Conservation (phyloP, 805 yeast genomes). For the Ogataea minuta region DNA sequence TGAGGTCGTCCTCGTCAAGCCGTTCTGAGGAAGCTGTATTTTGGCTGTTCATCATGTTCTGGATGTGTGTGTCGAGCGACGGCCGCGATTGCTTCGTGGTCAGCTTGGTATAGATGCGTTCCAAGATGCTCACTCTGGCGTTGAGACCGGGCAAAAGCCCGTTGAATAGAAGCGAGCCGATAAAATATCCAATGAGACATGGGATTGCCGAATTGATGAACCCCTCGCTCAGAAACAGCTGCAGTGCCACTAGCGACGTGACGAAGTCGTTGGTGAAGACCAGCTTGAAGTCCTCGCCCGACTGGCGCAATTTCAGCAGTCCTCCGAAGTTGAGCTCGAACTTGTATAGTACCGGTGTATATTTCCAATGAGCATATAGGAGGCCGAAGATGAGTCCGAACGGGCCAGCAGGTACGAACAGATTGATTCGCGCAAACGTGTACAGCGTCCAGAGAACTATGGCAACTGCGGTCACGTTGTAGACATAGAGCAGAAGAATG, state of each 20-base stretch:
- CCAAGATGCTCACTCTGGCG: slow-evolving; percentile 24
- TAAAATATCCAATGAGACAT: slow-evolving; percentile 41
- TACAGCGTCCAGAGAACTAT: slow-evolving; percentile 33
- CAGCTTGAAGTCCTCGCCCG: slow-evolving; percentile 23
- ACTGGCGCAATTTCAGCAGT: slow-evolving; percentile 15
- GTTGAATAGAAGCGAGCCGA: slow-evolving; percentile 43
- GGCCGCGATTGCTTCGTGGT: slow-evolving; percentile 8
- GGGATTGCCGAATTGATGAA: slow-evolving; percentile 36
- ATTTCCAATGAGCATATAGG: slow-evolving; percentile 39
- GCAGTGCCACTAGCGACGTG: slow-evolving; percentile 29
- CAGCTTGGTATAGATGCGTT: slow-evolving; percentile 17
- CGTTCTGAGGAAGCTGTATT: slow-evolving; percentile 4
- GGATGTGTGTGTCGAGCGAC: slow-evolving; percentile 15
- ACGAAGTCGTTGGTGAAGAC: slow-evolving; percentile 35
- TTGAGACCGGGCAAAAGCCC: slow-evolving; percentile 44
- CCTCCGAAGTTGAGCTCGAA: slow-evolving; percentile 37
- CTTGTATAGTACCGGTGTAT: slow-evolving; percentile 41
- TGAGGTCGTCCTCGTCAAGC: slow-evolving; percentile 28
- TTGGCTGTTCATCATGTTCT: slow-evolving; percentile 14
- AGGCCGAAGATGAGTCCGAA: slow-evolving; percentile 39
- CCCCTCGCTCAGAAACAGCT: slow-evolving; percentile 46
- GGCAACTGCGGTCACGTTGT: slow-evolving; percentile 44
- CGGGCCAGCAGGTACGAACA: slow-evolving; percentile 47
- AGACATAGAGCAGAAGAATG: slow-evolving; percentile 42
- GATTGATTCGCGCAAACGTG: slow-evolving; percentile 33